Conservation (phyloP, 352 stramenopile genomes). For the Globisporangium echinulatum region DNA sequence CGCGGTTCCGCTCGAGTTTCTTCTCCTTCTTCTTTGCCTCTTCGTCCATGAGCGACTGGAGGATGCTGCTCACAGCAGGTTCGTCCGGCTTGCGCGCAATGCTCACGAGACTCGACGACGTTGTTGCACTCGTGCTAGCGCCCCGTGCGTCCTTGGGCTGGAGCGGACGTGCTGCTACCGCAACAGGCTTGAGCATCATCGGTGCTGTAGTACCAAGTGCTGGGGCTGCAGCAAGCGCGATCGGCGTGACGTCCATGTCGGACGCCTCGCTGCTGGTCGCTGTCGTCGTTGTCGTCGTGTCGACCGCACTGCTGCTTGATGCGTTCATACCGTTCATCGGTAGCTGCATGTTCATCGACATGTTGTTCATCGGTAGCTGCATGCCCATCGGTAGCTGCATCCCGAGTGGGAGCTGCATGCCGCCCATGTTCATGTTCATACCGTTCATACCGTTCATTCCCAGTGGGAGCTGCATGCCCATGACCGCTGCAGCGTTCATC, state of each 20-base stretch:
- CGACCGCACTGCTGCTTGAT: slow-evolving; percentile 1
- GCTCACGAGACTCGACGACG: slow-evolving; percentile 30
- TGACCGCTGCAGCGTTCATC: slow-evolving; percentile 3
- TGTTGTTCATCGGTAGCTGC: neutral
- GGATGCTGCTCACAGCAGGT: slow-evolving; percentile 75
- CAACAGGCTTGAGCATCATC: slow-evolving; percentile 20
- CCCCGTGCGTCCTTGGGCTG: slow-evolving; percentile 35
- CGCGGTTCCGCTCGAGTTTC: slow-evolving; percentile 84
- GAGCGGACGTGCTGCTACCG: slow-evolving; percentile 15
- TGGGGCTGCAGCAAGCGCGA: slow-evolving; percentile 1
- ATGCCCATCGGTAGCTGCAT: slow-evolving; percentile 1
- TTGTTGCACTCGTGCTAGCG: neutral
- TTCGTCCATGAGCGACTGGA: slow-evolving; percentile 85
- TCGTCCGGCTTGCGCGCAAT: slow-evolving; percentile 80
- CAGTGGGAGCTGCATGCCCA: slow-evolving; percentile 33
- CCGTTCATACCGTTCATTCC: slow-evolving; percentile 10
- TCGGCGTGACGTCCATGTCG: slow-evolving; percentile 2
- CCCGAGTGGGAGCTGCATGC: slow-evolving; percentile 1
- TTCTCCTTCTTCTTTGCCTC: slow-evolving; percentile 88
- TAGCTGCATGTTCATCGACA: neutral
- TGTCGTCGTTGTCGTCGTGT: neutral
- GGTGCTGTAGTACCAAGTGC: slow-evolving; percentile 3
- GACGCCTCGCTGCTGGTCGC: neutral
- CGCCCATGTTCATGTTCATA: slow-evolving; percentile 7
- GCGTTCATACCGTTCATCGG: neutral